Evolutionary conservation across 768 basidiomycete species (phyloP).

Genomic region (Lactarius quietus): DNA sequence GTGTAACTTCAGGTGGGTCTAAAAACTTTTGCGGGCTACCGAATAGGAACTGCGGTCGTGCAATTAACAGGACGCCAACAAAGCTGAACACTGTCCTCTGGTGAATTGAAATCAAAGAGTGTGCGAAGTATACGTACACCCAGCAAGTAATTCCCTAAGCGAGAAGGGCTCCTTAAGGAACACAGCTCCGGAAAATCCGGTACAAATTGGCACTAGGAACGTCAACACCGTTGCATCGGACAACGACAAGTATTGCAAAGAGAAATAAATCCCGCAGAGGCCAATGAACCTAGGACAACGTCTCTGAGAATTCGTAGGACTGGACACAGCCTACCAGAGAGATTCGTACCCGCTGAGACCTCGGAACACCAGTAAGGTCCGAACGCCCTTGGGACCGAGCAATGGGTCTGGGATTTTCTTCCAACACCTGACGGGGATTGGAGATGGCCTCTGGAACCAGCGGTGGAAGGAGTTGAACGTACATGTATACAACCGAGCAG

Average conservation of each 20-base stretch:
- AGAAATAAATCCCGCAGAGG: background rate
- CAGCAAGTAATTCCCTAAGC: background rate
- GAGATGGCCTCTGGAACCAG: background rate
- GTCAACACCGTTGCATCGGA: background rate
- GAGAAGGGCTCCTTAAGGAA: background rate
- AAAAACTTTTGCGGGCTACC: constrained; percentile 32
- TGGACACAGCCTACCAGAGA: background rate
- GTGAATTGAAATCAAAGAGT: background rate
- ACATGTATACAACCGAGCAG: background rate
- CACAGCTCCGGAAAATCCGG: background rate
- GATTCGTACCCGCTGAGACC: background rate
- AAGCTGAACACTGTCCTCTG: background rate
- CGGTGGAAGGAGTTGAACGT: background rate
- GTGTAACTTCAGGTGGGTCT: constrained; percentile 26
- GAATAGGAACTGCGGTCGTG: constrained; percentile 73
- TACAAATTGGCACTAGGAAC: background rate
- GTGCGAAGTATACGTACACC: background rate
- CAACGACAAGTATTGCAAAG: background rate
- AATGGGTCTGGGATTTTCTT: background rate
- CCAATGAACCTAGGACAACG: background rate
- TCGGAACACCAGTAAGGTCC: background rate
- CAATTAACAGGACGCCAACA: constrained; percentile 41
- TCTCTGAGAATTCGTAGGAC: background rate
- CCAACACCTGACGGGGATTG: background rate
- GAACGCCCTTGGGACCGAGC: background rate